Conservation (phyloP, 2,329 filamentous ascomycete genomes). For the Diatrype stigma region DNA sequence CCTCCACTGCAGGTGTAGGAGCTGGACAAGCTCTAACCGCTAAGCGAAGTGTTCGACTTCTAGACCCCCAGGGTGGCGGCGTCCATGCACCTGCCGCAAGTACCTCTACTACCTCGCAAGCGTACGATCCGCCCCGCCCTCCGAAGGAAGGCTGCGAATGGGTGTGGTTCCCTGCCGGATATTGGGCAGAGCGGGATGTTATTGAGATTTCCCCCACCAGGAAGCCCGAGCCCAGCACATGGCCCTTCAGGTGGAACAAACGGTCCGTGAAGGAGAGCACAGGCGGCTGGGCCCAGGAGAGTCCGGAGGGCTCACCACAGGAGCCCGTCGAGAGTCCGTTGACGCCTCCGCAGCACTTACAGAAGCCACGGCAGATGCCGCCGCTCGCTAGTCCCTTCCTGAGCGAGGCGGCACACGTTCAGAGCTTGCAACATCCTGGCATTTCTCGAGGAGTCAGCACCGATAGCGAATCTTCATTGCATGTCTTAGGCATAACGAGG, state of each 20-base stretch:
- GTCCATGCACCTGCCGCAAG: conserved; percentile 8
- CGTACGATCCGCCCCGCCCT: conserved; percentile 50
- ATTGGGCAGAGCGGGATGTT: conserved; percentile 58
- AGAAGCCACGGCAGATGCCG: conserved; percentile 11
- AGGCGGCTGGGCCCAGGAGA: conserved; percentile 16
- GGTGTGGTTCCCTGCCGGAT: conserved; percentile 61
- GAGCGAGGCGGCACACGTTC: conserved; percentile 45
- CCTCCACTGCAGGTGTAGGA: conserved; percentile 2
- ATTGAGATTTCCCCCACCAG: conserved; percentile 21
- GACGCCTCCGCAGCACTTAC: background rate
- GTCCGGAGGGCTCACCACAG: conserved; percentile 8
- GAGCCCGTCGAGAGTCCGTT: background rate
- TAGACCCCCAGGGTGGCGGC: conserved; percentile 10
- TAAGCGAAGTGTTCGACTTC: conserved; percentile 5
- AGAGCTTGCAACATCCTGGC: conserved; percentile 37
- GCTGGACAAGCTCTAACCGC: conserved; percentile 2
- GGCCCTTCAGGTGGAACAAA: conserved; percentile 36
- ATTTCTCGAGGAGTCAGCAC: background rate
- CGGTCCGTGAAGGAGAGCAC: conserved; percentile 27
- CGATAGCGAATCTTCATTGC: background rate
- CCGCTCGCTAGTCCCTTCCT: conserved; percentile 38
- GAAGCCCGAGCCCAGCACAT: conserved; percentile 11
- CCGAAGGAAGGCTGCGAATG: conserved; percentile 52
- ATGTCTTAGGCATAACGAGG: background rate
- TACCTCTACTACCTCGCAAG: conserved; percentile 5